phyloP scores from a whole-genome alignment of 1,284 basidiomycete species.

The Sphaerobolus stellatus region DNA sequence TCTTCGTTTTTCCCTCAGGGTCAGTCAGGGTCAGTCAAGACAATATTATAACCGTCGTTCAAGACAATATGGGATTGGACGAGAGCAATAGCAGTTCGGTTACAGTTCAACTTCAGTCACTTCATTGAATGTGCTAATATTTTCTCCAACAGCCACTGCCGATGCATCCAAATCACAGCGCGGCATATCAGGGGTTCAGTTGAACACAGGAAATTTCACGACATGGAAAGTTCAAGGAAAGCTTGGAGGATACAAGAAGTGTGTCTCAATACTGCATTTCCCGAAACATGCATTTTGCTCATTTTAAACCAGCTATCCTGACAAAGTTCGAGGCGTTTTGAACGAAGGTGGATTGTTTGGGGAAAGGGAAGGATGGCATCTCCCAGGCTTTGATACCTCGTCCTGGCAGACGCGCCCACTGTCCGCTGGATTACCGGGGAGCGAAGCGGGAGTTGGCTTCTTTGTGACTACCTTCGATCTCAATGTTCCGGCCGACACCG shows the following conservation, averaged over 20 bases:
- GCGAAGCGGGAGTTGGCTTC: conserved; percentile 68
- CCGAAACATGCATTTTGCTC: neutral
- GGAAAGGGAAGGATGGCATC: conserved; percentile 79
- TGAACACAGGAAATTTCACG: conserved; percentile 60
- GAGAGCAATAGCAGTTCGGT: conserved; percentile 46
- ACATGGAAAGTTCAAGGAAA: conserved; percentile 84
- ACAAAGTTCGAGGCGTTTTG: conserved; percentile 65
- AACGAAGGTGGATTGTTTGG: conserved; percentile 82
- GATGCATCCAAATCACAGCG: conserved; percentile 63
- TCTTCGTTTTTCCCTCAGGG: conserved; percentile 59
- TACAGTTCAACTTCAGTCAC: neutral
- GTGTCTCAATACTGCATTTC: conserved; percentile 16
- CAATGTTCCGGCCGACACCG: conserved; percentile 54
- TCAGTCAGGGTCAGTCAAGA: conserved; percentile 51
- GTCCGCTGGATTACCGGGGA: conserved; percentile 53
- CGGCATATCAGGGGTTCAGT: conserved; percentile 74
- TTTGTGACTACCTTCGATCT: conserved; percentile 73
- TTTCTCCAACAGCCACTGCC: conserved; percentile 25
- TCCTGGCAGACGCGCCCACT: conserved; percentile 57
- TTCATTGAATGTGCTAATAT: neutral
- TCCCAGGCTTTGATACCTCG: conserved; percentile 69
- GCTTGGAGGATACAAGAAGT: conserved; percentile 73
- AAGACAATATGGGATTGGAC: conserved; percentile 76
- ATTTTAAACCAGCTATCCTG: conserved; percentile 51
- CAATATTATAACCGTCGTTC: conserved; percentile 74